These are phyloP conservation scores for Solanum acaule DNA, from an alignment of 257 asterid genomes.

Conservation along the genomic window DNA sequence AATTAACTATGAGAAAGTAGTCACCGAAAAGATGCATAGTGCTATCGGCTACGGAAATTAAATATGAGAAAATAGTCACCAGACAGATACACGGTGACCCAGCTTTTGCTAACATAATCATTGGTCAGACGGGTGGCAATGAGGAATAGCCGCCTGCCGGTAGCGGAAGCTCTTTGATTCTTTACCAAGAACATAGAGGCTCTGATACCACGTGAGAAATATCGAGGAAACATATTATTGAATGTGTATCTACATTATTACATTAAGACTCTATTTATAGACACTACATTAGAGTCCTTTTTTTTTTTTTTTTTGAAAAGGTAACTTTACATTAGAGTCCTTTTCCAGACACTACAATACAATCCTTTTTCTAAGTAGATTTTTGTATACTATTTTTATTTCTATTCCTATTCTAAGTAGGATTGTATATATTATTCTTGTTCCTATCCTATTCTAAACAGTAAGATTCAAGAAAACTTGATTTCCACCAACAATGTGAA, in stretches of 20 bases:
- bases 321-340: background rate
- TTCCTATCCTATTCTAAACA: background rate
- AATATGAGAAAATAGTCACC: background rate
- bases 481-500: background rate
- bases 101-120: background rate
- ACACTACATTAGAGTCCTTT: background rate
- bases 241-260: background rate
- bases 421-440: background rate
- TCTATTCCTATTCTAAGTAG: background rate
- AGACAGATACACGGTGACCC: background rate
- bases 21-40: too few relatives aligned
- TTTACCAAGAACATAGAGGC: background rate
- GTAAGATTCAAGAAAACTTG: background rate
- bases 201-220: background rate
- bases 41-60: too few relatives aligned
- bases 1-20: too few relatives aligned
- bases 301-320: too few relatives aligned
- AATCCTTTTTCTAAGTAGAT: background rate
- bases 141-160: background rate
- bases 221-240: background rate
- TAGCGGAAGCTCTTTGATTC: background rate
- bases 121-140: background rate
- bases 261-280: background rate
- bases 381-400: background rate
- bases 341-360: background rate